Evolutionary conservation across 768 basidiomycete species (phyloP), one percentile per base, ranked within the genome.

Genomic region (Mycena floridula): DNA sequence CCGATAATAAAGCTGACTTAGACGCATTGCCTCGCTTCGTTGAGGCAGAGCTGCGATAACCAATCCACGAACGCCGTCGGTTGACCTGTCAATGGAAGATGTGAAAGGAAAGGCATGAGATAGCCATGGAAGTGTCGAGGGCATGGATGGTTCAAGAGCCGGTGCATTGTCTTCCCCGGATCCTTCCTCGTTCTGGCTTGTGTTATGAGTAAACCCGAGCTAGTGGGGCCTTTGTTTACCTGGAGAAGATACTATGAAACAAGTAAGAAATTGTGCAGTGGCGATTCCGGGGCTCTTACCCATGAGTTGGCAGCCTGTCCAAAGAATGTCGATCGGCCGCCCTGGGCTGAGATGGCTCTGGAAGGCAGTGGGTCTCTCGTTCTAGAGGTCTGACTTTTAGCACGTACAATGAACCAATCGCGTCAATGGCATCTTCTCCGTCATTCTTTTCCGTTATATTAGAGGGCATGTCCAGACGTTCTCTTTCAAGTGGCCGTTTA

Each of bases 261-360:
- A 30, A n/a, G n/a, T n/a, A n/a, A n/a, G n/a, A n/a, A n/a, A n/a
- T n/a, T n/a, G n/a, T n/a, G n/a, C n/a, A n/a, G n/a, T n/a, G n/a
- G n/a, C n/a, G n/a, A n/a, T n/a, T n/a, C n/a, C n/a, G n/a, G n/a
- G n/a, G n/a, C n/a, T n/a, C n/a, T n/a, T n/a, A 85, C 82, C 76
- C 81, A 83, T 48, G 82, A 79, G 55, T 79, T 85, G 21, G 82
- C 81, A 22, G 79, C 73, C 43, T 69, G 70, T 20, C 82, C 82
- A 58, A 74, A 84, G 59, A 83, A 85, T 25, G 75, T 79, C 5
- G 79, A 74, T 37, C 76, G 73, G 22, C 81, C 82, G 20, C 69
- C 69, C 45, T 79, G 74, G 7, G n/a, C n/a, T n/a, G 78, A 77
- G 46, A 85, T 77, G 32, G 79, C 77, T 48, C 82, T 83, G 43